Base-by-base conservation (phyloP, 768 basidiomycete species). In the Epithele typhae region DNA sequence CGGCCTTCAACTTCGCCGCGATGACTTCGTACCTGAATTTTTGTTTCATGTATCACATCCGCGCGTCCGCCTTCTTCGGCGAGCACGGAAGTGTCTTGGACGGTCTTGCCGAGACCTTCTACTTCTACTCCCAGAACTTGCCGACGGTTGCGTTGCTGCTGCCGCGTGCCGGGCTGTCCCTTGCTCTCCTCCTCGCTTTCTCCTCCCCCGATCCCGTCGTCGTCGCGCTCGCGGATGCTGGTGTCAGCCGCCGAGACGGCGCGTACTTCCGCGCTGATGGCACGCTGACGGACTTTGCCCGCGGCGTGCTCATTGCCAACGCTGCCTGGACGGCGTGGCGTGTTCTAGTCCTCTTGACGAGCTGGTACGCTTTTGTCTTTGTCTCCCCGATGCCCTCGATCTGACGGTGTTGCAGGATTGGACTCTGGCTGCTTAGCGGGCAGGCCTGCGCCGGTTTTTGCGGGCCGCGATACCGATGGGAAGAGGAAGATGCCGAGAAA, bases 11-110 rank as follows among this genome's bases (percentile, higher is more conserved):
- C 57, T 72, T 84, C 45, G 85, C 79, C 24, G 78, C 79, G 30
- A 78, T 94, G 70, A 76, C 82, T 2, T 92, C 88, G 14, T 93
- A 84, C 68, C 77, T 79, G 43, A 82, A 83, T 66, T 93, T 91
- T 64, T 84, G 83, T 65, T 92, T 92, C 71, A 70, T 93, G 55
- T 79, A 83, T 48, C 78, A 92, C 64, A 72, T 93, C 53, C 85
- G 91, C 34, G 70, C 72, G 51, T 78, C 82, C 22, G 86, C 90
- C 25, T 84, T 86, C 60, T 40, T 55, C 25, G 68, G 70, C 25
- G 73, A 79, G 54, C 68, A 68, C 36, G 77, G 73, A 45, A 68
- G 73, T 56, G 48, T 74, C 47, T 70, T 71, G 37, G 76, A 81
- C 51, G 76, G 76, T 46, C 67, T 92, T 36, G 86, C 92, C n/a